phyloP scores from a whole-genome alignment of 352 stramenopile species.

The Elongisporangium prolatum region DNA sequence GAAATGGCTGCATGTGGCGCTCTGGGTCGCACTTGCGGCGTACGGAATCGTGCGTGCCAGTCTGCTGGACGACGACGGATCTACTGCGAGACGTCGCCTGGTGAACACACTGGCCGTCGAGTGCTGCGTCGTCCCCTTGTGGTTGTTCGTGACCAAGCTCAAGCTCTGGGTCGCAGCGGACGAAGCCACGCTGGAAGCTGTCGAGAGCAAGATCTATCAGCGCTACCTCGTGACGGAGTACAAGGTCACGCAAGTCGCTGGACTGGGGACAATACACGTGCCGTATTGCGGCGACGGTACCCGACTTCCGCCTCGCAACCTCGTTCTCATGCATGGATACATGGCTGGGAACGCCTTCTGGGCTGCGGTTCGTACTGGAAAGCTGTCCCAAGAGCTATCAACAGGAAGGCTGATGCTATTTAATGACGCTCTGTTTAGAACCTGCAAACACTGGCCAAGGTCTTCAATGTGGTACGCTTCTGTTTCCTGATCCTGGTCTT shows the following conservation, averaged over 20 bases:
- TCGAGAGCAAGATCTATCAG: constrained; percentile 69
- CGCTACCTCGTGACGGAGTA: constrained; percentile 61
- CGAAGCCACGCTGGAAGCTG: constrained; percentile 31
- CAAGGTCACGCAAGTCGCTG: constrained; percentile 43
- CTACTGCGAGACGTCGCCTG: constrained; percentile 22
- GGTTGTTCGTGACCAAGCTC: constrained; percentile 43
- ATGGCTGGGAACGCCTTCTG: constrained; percentile 73
- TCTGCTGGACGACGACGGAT: constrained; percentile 33
- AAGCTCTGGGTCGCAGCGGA: constrained; percentile 58
- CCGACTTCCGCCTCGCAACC: constrained; percentile 39
- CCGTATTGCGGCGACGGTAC: constrained; percentile 63
- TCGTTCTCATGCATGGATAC: constrained; percentile 81
- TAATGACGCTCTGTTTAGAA: constrained; percentile 33
- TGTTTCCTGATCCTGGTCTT: background rate
- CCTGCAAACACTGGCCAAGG: constrained; percentile 67
- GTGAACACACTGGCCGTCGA: constrained; percentile 31
- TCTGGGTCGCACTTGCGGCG: constrained; percentile 26
- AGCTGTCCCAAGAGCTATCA: background rate
- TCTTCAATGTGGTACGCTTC: constrained; percentile 67
- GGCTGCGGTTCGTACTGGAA: constrained; percentile 37
- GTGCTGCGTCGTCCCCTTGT: constrained; percentile 42
- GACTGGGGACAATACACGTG: constrained; percentile 70
- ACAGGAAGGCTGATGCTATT: background rate
- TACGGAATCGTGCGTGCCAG: constrained; percentile 43
- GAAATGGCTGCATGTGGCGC: constrained; percentile 14